phyloP scores from a whole-genome alignment of 345 rosid genomes.

The Erysimum cheiranthoides region DNA sequence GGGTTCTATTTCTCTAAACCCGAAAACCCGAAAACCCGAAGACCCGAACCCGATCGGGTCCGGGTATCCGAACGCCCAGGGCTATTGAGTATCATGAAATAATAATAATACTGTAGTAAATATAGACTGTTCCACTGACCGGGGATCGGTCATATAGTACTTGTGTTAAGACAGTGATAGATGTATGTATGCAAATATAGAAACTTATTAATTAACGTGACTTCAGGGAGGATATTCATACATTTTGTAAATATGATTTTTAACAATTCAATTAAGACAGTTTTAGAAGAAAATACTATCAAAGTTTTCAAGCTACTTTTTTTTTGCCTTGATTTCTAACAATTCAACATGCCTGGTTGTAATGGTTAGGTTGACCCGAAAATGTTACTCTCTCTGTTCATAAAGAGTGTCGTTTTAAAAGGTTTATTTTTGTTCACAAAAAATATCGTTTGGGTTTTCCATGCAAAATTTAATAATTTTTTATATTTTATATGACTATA shows the following conservation, averaged over 20 bases:
- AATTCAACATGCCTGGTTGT: slow-evolving; percentile 14
- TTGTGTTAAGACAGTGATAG: slow-evolving; percentile 1
- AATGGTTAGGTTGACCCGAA: slow-evolving; percentile 9
- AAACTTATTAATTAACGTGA: neutral
- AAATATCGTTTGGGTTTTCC: too few relatives aligned
- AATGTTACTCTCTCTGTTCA: too few relatives aligned
- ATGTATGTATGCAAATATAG: neutral
- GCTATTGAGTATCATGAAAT: too few relatives aligned
- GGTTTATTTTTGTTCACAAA: too few relatives aligned
- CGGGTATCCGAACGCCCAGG: too few relatives aligned
- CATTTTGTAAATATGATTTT: neutral
- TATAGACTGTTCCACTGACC: neutral
- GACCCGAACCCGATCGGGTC: too few relatives aligned
- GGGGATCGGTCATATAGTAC: neutral
- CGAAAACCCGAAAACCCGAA: too few relatives aligned
- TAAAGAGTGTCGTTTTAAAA: too few relatives aligned
- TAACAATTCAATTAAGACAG: slow-evolving; percentile 1
- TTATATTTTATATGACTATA: too few relatives aligned
- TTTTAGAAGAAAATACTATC: neutral
- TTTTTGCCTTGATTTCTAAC: neutral
- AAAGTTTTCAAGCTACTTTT: neutral
- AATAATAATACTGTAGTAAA: too few relatives aligned
- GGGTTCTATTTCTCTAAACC: too few relatives aligned
- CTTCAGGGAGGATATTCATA: neutral
- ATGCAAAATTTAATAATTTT: too few relatives aligned